Percentiles rank a stretch among this genome's conserved stretches.
Conservation (phyloP, 202 grass and related monocot species). For the Bolboschoenoplectus hybrid region DNA sequence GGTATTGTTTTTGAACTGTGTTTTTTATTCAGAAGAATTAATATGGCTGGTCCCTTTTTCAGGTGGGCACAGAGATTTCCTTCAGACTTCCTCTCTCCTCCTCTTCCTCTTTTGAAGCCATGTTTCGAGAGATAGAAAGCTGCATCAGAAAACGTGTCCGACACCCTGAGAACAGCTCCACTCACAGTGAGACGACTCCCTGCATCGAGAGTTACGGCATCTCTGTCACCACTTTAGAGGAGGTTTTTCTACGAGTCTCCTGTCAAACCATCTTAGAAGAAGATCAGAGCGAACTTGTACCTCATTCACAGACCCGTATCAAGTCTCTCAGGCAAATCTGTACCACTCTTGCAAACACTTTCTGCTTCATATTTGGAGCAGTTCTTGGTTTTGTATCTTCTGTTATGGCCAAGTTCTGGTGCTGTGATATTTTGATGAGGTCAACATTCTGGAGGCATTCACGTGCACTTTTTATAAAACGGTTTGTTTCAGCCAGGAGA, state of each 20-base stretch:
- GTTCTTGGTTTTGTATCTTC: slow-evolving; percentile 35
- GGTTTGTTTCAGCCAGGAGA: slow-evolving; percentile 44
- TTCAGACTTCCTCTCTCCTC: slow-evolving; percentile 55
- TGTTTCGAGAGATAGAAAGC: slow-evolving; percentile 53
- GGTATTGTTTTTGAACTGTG: slow-evolving; percentile 14
- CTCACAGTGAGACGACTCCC: slow-evolving; percentile 30
- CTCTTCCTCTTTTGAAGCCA: slow-evolving; percentile 49
- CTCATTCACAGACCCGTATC: slow-evolving; percentile 28
- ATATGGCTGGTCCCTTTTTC: slow-evolving; percentile 16
- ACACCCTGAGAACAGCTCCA: slow-evolving; percentile 30
- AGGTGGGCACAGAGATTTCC: slow-evolving; percentile 57
- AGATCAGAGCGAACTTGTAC: slow-evolving; percentile 30
- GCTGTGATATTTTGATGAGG: slow-evolving; percentile 40
- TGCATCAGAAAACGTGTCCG: slow-evolving; percentile 32
- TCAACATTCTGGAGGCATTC: slow-evolving; percentile 51
- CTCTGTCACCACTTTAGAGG: slow-evolving; percentile 56
- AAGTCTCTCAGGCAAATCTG: slow-evolving; percentile 41
- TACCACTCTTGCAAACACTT: slow-evolving; percentile 35
- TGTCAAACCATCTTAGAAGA: slow-evolving; percentile 36
- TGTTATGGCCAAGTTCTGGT: slow-evolving; percentile 36
- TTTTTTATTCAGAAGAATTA: slow-evolving; percentile 14
- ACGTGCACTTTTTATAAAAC: slow-evolving; percentile 51
- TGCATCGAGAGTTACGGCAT: slow-evolving; percentile 55
- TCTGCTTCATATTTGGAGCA: slow-evolving; percentile 44
- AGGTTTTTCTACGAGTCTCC: slow-evolving; percentile 52